phyloP scores from a whole-genome alignment of 202 grass and related monocot genomes.

The Setaria viridis region DNA sequence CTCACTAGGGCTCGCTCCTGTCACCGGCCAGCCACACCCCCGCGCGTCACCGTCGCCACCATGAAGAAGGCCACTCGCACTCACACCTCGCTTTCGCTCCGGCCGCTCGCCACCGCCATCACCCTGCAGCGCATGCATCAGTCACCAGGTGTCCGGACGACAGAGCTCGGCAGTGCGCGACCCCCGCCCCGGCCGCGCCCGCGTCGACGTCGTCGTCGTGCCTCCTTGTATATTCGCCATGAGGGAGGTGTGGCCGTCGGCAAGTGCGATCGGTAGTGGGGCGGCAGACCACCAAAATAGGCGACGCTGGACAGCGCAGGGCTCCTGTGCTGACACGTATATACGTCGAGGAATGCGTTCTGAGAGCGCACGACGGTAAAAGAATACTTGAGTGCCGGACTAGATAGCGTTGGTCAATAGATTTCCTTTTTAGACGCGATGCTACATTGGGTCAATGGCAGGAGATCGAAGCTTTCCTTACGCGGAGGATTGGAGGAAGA shows the following conservation, averaged over 20 bases:
- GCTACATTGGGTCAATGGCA: no score
- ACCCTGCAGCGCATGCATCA: neutral
- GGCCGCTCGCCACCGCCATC: neutral
- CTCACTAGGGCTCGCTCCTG: no score
- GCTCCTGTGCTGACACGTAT: neutral
- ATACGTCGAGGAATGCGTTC: neutral
- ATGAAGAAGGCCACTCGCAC: neutral
- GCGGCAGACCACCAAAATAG: neutral
- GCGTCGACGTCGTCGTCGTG: neutral
- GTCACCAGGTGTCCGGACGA: conserved; percentile 19
- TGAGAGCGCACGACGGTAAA: neutral
- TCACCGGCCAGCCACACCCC: no score
- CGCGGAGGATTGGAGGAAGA: no score
- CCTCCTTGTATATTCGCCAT: neutral
- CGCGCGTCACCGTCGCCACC: conserved; percentile 15
- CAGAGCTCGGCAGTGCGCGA: neutral
- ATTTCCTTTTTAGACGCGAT: no score
- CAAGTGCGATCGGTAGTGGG: conserved; percentile 33
- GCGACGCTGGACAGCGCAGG: no score
- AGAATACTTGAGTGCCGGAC: neutral
- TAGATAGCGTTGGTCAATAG: no score
- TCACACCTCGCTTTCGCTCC: neutral
- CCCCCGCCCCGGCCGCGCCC: no score
- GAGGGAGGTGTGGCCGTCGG: neutral
- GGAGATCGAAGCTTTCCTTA: no score